phyloP scores from a whole-genome alignment of 331 rosid species.

The Quercus lobata region DNA sequence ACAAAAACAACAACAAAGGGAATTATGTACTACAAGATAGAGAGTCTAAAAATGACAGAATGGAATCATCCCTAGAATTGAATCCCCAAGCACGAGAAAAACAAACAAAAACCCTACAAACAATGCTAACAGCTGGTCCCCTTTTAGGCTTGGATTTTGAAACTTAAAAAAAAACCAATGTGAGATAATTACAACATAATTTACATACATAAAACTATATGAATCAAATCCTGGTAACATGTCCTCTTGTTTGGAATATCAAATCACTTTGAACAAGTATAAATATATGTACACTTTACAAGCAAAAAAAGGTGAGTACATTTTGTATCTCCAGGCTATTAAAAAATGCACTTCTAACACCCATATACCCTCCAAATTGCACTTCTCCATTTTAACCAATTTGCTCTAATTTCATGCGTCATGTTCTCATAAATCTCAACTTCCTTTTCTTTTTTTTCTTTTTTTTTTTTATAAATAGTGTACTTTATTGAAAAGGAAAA shows the following conservation, averaged over 20 bases:
- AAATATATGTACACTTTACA: not conserved
- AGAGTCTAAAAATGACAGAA: too few species aligned
- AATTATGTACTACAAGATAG: too few species aligned
- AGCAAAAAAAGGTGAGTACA: too few species aligned
- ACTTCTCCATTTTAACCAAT: not conserved
- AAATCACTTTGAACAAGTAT: not conserved
- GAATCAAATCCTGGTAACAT: not conserved
- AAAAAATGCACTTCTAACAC: not conserved
- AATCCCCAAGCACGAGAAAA: too few species aligned
- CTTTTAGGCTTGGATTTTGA: not conserved
- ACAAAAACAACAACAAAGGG: too few species aligned
- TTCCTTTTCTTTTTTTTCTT: not conserved
- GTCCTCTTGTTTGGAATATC: not conserved
- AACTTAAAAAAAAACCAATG: not conserved
- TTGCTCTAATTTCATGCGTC: not conserved
- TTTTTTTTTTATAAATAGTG: too few species aligned
- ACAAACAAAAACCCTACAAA: too few species aligned
- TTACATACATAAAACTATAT: not conserved
- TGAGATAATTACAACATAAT: not conserved
- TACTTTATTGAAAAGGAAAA: too few species aligned
- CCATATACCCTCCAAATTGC: not conserved
- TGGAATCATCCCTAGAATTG: too few species aligned
- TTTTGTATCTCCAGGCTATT: not conserved
- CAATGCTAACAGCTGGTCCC: too few species aligned
- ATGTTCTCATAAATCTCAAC: not conserved